Evolutionary conservation across 371 early-diverging fungal genomes (phyloP).

Genomic region (Rhizopus arrhizus): DNA sequence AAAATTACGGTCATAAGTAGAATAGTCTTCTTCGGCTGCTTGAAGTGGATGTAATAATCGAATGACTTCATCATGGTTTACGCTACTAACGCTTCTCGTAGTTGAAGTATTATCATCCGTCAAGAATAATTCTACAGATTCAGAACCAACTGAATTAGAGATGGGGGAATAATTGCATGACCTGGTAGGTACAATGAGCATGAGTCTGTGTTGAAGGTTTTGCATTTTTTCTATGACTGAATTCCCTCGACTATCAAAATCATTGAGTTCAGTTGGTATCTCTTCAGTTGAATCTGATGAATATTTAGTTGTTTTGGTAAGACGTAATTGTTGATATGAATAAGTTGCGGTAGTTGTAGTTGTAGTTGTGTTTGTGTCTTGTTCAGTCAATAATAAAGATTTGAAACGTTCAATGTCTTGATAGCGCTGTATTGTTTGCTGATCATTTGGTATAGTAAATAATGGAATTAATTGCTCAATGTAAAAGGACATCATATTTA

Average conservation of each 20-base stretch:
- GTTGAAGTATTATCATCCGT: slow-evolving; percentile 26
- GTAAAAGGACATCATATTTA: slow-evolving; percentile 2
- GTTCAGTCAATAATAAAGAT: background rate
- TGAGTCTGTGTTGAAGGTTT: slow-evolving; percentile 36
- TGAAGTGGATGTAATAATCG: slow-evolving; percentile 43
- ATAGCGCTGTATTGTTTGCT: slow-evolving; percentile 17
- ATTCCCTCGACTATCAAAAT: slow-evolving; percentile 31
- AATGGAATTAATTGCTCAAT: slow-evolving; percentile 5
- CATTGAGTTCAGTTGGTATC: slow-evolving; percentile 25
- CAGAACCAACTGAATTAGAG: slow-evolving; percentile 17
- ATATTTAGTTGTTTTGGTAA: slow-evolving; percentile 42
- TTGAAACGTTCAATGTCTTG: slow-evolving; percentile 29
- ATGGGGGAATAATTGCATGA: slow-evolving; percentile 19
- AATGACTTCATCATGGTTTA: slow-evolving; percentile 13
- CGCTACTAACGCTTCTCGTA: slow-evolving; percentile 7
- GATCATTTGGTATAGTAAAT: slow-evolving; percentile 12
- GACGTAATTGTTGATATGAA: slow-evolving; percentile 35
- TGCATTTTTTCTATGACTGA: slow-evolving; percentile 35
- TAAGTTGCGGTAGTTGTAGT: slow-evolving; percentile 40
- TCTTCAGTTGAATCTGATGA: slow-evolving; percentile 8
- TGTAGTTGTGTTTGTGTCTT: background rate
- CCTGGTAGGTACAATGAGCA: slow-evolving; percentile 39
- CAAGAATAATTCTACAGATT: slow-evolving; percentile 15
- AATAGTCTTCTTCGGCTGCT: slow-evolving; percentile 44
- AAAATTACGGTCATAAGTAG: slow-evolving; percentile 37